phyloP scores from a whole-genome alignment of 345 rosid species.

The Clausena lansium region DNA sequence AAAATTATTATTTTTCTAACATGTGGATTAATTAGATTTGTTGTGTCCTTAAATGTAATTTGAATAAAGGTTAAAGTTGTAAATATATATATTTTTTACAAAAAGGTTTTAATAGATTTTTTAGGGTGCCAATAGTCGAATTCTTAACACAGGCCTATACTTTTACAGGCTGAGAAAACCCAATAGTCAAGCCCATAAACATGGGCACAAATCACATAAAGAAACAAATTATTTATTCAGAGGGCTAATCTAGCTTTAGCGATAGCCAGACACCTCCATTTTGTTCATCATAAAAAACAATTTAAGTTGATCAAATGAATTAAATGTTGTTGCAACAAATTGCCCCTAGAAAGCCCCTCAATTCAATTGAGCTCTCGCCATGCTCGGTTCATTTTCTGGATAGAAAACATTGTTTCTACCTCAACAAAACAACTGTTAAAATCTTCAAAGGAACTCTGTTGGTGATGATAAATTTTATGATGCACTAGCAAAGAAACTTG shows the following conservation, averaged over 20 bases:
- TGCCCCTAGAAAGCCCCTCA: not conserved
- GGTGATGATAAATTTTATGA: not conserved
- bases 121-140: too few species aligned
- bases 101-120: too few species aligned
- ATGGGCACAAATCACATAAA: not conserved
- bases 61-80: too few species aligned
- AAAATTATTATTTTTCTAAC: too few species aligned
- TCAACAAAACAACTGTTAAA: not conserved
- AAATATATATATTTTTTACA: too few species aligned
- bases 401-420: not conserved
- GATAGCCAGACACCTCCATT: too few species aligned
- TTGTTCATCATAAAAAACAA: not conserved
- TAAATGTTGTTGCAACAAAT: not conserved
- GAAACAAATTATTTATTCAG: not conserved
- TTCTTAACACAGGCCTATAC: too few species aligned
- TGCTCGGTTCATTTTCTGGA: not conserved
- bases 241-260: not conserved
- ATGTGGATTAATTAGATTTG: too few species aligned
- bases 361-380: not conserved
- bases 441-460: not conserved
- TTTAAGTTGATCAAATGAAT: not conserved
- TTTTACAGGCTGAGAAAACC: not conserved
- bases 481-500: not conserved
- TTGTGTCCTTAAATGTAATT: too few species aligned
- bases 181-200: too few species aligned